Evolutionary conservation across 257 asterid species (phyloP).

Genomic region (Solanum paucissectum): DNA sequence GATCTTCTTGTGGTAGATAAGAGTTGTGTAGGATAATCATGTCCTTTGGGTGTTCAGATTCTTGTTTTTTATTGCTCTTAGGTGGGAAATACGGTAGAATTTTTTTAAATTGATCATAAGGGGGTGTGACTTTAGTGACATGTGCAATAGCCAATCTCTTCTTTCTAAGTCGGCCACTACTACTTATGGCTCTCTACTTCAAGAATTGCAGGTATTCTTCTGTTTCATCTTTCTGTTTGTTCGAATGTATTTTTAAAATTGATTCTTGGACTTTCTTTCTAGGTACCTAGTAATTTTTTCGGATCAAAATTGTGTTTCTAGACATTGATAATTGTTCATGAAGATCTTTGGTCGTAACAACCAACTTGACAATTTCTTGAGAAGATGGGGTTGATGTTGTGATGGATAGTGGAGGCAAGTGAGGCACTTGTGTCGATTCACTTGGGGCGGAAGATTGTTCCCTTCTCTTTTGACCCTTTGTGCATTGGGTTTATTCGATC

Average conservation of each 20-base stretch:
- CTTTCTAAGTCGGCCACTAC: conserved; percentile 45
- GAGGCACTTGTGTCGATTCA: too few species aligned
- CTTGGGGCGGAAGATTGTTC: too few species aligned
- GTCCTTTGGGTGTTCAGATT: too few species aligned
- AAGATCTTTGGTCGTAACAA: neutral
- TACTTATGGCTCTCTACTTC: conserved; percentile 52
- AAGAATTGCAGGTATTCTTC: conserved; percentile 42
- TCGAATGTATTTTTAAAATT: neutral
- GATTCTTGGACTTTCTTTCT: neutral
- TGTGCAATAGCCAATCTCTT: neutral
- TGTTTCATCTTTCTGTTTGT: neutral
- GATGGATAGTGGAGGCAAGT: too few species aligned
- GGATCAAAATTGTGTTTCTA: neutral
- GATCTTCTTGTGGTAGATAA: neutral
- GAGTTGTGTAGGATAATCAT: too few species aligned
- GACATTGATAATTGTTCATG: neutral
- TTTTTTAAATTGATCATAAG: too few species aligned
- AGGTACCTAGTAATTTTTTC: neutral
- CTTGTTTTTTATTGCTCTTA: neutral
- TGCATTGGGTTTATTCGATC: too few species aligned
- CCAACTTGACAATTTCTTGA: too few species aligned
- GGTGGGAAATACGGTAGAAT: too few species aligned
- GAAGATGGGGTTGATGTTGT: too few species aligned
- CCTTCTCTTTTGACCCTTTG: too few species aligned
- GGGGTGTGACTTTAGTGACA: too few species aligned